Evolutionary conservation across 805 yeast species (phyloP).

Genomic region (Saccharomycopsis javanensis): DNA sequence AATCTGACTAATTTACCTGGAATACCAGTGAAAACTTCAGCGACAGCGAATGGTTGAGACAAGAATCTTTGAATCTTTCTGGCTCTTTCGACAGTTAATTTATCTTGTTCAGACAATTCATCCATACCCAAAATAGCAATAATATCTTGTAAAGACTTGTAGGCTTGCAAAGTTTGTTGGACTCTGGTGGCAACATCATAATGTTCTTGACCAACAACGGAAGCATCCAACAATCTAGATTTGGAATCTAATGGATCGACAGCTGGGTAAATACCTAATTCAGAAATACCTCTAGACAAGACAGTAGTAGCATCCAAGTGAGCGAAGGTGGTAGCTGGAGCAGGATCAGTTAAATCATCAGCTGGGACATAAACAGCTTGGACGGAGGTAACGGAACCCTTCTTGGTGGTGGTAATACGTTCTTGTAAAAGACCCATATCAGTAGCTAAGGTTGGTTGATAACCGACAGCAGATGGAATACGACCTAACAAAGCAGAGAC

Average conservation of each 20-base stretch:
- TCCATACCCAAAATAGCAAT: conserved; percentile 99
- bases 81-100: conserved; percentile 99
- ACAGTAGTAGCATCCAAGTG: conserved; percentile 99
- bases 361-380: conserved; percentile 99
- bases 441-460: conserved; percentile 99
- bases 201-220: conserved; percentile 98
- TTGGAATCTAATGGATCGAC: conserved; percentile 99
- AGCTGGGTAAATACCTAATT: conserved; percentile 99
- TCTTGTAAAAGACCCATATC: conserved; percentile 99
- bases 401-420: conserved; percentile 98
- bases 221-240: conserved; percentile 94
- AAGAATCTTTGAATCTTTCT: conserved; percentile 99
- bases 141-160: conserved; percentile 99
- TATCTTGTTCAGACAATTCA: conserved; percentile 97
- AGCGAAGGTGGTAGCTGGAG: conserved; percentile 99
- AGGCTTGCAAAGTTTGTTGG: conserved; percentile 98
- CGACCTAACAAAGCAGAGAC: conserved; percentile 99
- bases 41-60: conserved; percentile 99
- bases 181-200: conserved; percentile 90
- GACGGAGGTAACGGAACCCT: conserved; percentile 99
- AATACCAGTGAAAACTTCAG: conserved; percentile 99
- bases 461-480: conserved; percentile 99
- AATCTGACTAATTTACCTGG: conserved; percentile 96
- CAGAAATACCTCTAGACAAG: conserved; percentile 98
- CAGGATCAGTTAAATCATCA: conserved; percentile 99